phyloP scores from a whole-genome alignment of 1,284 basidiomycete species.

The Wolfiporia cocos region DNA sequence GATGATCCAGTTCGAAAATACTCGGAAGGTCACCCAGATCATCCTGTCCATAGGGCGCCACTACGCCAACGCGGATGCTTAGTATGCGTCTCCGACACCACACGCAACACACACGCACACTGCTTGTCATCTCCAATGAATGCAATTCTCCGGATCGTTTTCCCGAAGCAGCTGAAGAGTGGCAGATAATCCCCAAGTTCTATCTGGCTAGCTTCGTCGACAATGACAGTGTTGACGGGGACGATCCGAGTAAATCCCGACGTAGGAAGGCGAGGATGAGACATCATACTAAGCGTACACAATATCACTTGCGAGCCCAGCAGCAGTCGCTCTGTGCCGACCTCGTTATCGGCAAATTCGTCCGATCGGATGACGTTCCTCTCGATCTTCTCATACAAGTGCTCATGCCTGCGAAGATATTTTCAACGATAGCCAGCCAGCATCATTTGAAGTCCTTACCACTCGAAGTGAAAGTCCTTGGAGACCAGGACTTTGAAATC shows the following conservation, averaged over 20 bases:
- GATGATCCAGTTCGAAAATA: slow-evolving; percentile 41
- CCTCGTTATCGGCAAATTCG: slow-evolving; percentile 24
- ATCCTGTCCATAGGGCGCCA: slow-evolving; percentile 43
- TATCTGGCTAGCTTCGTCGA: slow-evolving; percentile 48
- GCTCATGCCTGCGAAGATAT: slow-evolving; percentile 52
- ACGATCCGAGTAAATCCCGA: slow-evolving; percentile 21
- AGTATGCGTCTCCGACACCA: neutral
- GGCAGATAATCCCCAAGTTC: slow-evolving; percentile 37
- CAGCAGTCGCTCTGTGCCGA: slow-evolving; percentile 21
- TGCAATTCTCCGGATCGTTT: slow-evolving; percentile 24
- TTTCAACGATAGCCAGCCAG: neutral
- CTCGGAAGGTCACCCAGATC: slow-evolving; percentile 32
- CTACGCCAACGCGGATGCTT: slow-evolving; percentile 21
- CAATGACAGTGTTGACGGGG: slow-evolving; percentile 35
- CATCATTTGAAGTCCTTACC: slow-evolving; percentile 33
- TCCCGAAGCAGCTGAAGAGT: slow-evolving; percentile 22
- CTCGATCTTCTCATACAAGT: slow-evolving; percentile 45
- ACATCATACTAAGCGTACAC: slow-evolving; percentile 69
- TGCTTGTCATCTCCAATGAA: slow-evolving; percentile 47
- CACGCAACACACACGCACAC: slow-evolving; percentile 22
- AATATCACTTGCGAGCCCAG: slow-evolving; percentile 45
- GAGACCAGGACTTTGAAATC: slow-evolving; percentile 40
- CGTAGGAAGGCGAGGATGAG: slow-evolving; percentile 25
- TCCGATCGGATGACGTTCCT: slow-evolving; percentile 46
- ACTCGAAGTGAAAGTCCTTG: slow-evolving; percentile 50